A percentile compares a stretch with the other conserved stretches of the same genome.
These are phyloP conservation scores for Grifola frondosa DNA, from an alignment of 1,284 basidiomycete genomes.

Conservation along the genomic window DNA sequence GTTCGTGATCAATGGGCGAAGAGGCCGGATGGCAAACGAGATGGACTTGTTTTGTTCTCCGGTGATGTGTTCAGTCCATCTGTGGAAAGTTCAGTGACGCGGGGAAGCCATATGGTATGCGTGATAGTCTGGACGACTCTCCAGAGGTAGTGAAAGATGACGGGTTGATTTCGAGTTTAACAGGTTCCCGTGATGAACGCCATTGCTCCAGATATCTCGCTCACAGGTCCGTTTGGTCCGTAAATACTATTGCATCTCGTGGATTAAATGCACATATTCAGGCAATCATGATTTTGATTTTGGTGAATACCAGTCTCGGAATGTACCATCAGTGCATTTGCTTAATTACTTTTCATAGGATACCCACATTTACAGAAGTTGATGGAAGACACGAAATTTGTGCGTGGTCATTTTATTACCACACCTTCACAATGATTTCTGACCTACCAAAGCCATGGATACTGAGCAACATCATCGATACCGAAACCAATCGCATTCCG, in stretches of 20 bases:
- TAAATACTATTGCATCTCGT: neutral
- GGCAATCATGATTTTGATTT: slow-evolving; percentile 89
- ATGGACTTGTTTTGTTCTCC: slow-evolving; percentile 84
- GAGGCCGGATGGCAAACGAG: slow-evolving; percentile 50
- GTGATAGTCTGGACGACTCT: neutral
- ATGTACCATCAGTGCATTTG: neutral
- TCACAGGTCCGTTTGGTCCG: slow-evolving; percentile 49
- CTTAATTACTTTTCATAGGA: slow-evolving; percentile 41
- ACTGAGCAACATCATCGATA: slow-evolving; percentile 75
- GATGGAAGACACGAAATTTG: slow-evolving; percentile 67
- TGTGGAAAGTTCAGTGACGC: slow-evolving; percentile 83
- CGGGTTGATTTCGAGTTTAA: neutral
- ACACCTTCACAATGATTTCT: neutral
- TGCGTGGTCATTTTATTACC: slow-evolving; percentile 36
- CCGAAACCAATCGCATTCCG: slow-evolving; percentile 56
- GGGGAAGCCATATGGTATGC: slow-evolving; percentile 89
- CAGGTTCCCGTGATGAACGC: slow-evolving; percentile 83
- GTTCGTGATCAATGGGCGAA: slow-evolving; percentile 53
- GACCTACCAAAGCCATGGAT: slow-evolving; percentile 60
- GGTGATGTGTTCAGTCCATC: slow-evolving; percentile 88
- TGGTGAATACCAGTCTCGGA: slow-evolving; percentile 28
- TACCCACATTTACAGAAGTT: slow-evolving; percentile 80
- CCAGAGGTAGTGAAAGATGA: neutral
- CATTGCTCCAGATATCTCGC: slow-evolving; percentile 64
- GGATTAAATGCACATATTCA: slow-evolving; percentile 23